Evolutionary conservation across 192 early-diverging fungal species (phyloP).

Genomic region (Coemansia sp.): DNA sequence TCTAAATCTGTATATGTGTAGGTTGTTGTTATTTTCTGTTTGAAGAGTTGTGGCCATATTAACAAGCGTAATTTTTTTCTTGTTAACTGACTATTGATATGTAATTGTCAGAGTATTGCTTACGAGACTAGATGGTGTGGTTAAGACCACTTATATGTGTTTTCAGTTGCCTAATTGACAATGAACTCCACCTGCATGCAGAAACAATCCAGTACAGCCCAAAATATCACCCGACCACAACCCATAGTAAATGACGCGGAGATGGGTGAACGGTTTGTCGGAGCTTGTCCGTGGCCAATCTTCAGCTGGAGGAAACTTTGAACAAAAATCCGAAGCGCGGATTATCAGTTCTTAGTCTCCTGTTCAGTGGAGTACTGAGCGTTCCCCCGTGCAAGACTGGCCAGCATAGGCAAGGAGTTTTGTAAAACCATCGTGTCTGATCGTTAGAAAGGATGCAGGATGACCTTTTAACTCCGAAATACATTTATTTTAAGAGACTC

Average conservation of each 20-base stretch:
- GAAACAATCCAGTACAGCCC: too few relatives aligned
- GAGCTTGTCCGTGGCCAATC: neutral
- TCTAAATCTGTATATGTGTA: too few relatives aligned
- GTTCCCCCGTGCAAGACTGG: slow-evolving; percentile 56
- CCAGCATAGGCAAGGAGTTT: slow-evolving; percentile 41
- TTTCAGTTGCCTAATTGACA: too few relatives aligned
- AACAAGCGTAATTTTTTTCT: too few relatives aligned
- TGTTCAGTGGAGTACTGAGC: slow-evolving; percentile 35
- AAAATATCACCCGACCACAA: too few relatives aligned
- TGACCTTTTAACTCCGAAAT: slow-evolving; percentile 38
- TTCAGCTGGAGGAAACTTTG: slow-evolving; percentile 11
- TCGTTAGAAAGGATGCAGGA: slow-evolving; percentile 44
- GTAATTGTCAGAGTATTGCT: too few relatives aligned
- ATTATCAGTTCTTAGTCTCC: slow-evolving; percentile 35
- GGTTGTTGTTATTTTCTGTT: too few relatives aligned
- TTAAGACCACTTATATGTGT: too few relatives aligned
- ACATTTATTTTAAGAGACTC: neutral
- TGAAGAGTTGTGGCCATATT: too few relatives aligned
- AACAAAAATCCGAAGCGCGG: slow-evolving; percentile 55
- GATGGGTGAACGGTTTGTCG: neutral
- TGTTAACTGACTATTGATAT: too few relatives aligned
- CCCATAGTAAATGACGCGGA: slow-evolving; percentile 5
- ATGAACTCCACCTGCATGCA: too few relatives aligned
- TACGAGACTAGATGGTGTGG: too few relatives aligned
- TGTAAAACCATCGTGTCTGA: slow-evolving; percentile 56